Evolutionary conservation across 441 rosid genomes (phyloP).

Genomic region (Populus tomentosa): DNA sequence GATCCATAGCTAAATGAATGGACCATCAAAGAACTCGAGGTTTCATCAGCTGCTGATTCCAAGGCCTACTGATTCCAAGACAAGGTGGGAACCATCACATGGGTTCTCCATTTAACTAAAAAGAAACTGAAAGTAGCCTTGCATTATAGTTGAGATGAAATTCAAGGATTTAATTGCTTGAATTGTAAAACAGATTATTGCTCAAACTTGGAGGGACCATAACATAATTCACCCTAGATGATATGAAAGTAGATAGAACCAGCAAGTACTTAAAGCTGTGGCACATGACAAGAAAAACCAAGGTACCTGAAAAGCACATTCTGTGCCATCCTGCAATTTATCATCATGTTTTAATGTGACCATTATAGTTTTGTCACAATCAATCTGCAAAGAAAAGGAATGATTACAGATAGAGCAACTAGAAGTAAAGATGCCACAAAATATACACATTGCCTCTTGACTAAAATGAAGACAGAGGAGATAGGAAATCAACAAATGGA

Average conservation of each 20-base stretch:
- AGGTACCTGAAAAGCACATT: conserved; percentile 89
- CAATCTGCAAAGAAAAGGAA: conserved; percentile 63
- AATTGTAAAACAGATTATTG: neutral
- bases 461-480: neutral
- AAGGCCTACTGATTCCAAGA: too few species aligned
- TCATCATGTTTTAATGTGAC: conserved; percentile 98
- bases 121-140: neutral
- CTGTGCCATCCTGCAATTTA: conserved; percentile 92
- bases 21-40: neutral
- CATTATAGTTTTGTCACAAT: conserved; percentile 94
- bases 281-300: conserved; percentile 12
- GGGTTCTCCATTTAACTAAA: too few species aligned
- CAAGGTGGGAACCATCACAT: neutral
- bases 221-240: neutral
- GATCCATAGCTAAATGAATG: neutral
- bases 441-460: neutral
- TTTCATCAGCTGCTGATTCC: neutral
- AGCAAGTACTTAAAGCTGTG: conserved; percentile 1
- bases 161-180: neutral
- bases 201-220: neutral
- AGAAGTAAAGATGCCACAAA: neutral
- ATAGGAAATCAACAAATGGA: neutral
- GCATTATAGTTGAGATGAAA: neutral
- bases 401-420: neutral
- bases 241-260: neutral